Conservation (phyloP, 306 rosid species). For the Hylodesmum podocarpum region DNA sequence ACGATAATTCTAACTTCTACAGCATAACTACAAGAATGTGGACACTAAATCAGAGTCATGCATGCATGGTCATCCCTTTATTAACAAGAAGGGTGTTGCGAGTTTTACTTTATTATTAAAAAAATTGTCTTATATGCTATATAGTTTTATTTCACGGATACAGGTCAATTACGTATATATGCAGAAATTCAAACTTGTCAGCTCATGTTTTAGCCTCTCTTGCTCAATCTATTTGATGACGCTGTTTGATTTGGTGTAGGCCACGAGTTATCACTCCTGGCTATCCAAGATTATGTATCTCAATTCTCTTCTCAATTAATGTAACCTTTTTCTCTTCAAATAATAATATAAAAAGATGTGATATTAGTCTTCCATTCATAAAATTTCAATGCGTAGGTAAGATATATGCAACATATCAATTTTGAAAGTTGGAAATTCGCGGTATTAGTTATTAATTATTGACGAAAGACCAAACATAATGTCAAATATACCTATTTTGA, state of each 20-base stretch:
- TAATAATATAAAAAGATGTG: too few species aligned
- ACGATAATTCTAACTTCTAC: not conserved
- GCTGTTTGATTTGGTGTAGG: not conserved
- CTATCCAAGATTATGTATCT: not conserved
- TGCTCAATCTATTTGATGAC: not conserved
- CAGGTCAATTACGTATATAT: not conserved
- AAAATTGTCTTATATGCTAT: not conserved
- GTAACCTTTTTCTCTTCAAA: too few species aligned
- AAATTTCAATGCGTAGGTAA: not conserved
- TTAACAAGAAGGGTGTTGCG: not conserved
- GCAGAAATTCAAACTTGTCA: not conserved
- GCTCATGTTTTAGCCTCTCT: not conserved
- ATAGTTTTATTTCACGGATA: not conserved
- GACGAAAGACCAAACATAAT: not conserved
- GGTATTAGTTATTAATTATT: not conserved
- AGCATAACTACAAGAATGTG: not conserved
- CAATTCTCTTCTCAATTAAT: too few species aligned
- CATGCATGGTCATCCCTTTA: not conserved
- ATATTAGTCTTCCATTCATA: not conserved
- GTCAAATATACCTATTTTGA: not conserved
- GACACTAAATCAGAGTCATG: not conserved
- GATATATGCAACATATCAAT: not conserved
- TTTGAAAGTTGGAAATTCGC: not conserved
- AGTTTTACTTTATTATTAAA: not conserved
- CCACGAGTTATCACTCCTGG: not conserved